Base-by-base conservation (phyloP, 1,284 basidiomycete species). In the Cryptococcus wingfieldii region DNA sequence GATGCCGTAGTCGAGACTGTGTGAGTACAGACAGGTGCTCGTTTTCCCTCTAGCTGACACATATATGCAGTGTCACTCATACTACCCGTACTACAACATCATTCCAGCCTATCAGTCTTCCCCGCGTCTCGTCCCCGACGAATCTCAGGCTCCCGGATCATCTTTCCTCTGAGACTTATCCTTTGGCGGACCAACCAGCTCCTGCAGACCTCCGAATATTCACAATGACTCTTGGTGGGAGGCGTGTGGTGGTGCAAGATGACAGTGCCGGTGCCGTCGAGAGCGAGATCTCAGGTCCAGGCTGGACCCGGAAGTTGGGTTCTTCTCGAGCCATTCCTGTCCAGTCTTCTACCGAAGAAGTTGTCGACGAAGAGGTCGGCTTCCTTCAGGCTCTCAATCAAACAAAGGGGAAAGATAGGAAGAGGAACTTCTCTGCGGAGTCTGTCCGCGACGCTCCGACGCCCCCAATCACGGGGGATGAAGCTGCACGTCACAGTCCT, bases 1-100 rank as follows among this genome's bases (percentile, higher is more conserved):
- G 67, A 71, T 62, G 74, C 69, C 5, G 64, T 76, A 4, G 72
- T 73, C 2, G 72, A 76, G 63, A 74, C 72, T 31, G 70, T 73
- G 74, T 76, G 56, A 62, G 74, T 62, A 14, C 6, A 4, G 10
- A 16, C 14, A 14, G 14, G 18, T 34, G 48, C 38, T 18, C 45
- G 4, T 8, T 34, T 10, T 34, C 31, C 51, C 5, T 38, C 14
- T 16, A 37, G 46, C 27, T 48, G 23, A 38, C 54, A 27, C 62
- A 50, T 14, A 3, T 28, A 1, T 5, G 7, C 52, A 75, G 73
- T 2, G 70, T 74, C 1, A 76, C 74, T 0, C 70, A 71, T 37
- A 67, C 64, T 10, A 74, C 70, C 10, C 65, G 69, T 1, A 77
- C 75, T 1, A 72, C 71, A 0, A 77, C 75, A 1, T 69, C 71